Percentiles rank a stretch among this genome's conserved stretches.
Conservation (phyloP, 2,329 filamentous ascomycete genomes). For the Phialophora macrospora region DNA sequence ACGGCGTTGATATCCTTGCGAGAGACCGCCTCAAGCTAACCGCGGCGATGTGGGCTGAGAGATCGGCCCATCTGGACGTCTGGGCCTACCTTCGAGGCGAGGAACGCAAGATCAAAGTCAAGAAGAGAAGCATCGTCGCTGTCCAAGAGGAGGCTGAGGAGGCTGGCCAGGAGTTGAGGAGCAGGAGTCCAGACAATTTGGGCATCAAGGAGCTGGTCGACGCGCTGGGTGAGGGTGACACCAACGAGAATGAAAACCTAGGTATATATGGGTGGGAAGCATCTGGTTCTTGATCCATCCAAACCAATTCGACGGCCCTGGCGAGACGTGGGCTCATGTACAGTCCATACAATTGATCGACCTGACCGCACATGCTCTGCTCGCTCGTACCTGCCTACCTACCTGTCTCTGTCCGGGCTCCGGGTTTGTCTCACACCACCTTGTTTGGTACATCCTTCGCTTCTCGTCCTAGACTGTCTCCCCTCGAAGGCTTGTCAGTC, state of each 20-base stretch:
- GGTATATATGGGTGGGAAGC: neutral
- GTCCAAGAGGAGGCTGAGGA: neutral
- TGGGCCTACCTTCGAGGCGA: conserved; percentile 30
- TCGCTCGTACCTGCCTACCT: too few species aligned
- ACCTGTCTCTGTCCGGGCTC: neutral
- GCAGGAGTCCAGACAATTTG: neutral
- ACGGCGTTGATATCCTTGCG: conserved; percentile 44
- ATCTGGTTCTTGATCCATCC: neutral
- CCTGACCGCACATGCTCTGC: too few species aligned
- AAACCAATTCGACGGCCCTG: neutral
- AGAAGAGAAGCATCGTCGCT: conserved; percentile 9
- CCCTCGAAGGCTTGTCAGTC: neutral
- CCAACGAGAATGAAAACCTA: neutral
- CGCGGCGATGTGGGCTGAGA: conserved; percentile 35
- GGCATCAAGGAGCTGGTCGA: conserved; percentile 8
- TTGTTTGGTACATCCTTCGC: neutral
- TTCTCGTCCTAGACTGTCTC: neutral
- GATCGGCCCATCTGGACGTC: conserved; percentile 32
- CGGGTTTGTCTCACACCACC: neutral
- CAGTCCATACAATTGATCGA: too few species aligned
- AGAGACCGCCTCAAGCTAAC: conserved; percentile 31
- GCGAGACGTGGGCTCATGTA: too few species aligned
- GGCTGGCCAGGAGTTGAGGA: neutral
- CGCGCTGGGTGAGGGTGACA: neutral
- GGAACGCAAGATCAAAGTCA: conserved; percentile 21